A percentile compares a stretch with the other conserved stretches of the same genome.
These are phyloP conservation scores for Musa acuminata DNA, from an alignment of 176 grass and related monocot species.

Conservation along the genomic window DNA sequence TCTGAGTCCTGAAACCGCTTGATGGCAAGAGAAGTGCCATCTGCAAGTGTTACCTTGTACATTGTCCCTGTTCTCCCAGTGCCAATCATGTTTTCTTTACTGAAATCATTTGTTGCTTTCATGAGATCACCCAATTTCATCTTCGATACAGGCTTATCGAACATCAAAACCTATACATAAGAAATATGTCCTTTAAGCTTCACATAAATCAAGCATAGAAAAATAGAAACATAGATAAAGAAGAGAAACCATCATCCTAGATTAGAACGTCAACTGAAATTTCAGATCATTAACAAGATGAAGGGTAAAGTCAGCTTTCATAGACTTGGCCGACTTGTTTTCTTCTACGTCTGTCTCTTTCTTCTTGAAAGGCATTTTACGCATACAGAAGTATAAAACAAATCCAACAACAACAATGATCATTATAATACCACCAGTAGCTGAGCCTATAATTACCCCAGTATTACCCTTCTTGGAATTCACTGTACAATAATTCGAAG, in stretches of 20 bases:
- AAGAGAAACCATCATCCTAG: neutral
- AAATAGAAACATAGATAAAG: too few relatives aligned
- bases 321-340: conserved; percentile 85
- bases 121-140: conserved; percentile 90
- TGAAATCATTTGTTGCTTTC: conserved; percentile 78
- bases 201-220: neutral
- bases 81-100: conserved; percentile 64
- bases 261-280: neutral
- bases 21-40: conserved; percentile 63
- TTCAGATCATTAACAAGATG: neutral
- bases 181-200: neutral
- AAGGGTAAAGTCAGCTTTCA: conserved; percentile 25
- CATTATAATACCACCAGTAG: conserved; percentile 44
- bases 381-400: conserved; percentile 36
- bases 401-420: conserved; percentile 41
- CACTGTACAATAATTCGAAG: conserved; percentile 23
- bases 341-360: conserved; percentile 42
- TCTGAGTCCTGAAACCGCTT: conserved; percentile 76
- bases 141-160: conserved; percentile 77
- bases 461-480: conserved; percentile 35
- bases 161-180: conserved; percentile 68
- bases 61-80: conserved; percentile 69
- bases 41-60: conserved; percentile 70
- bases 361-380: conserved; percentile 57
- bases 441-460: conserved; percentile 45